These are phyloP conservation scores for Tylopilus balloui DNA, from an alignment of 768 basidiomycete genomes.

Conservation along the genomic window DNA sequence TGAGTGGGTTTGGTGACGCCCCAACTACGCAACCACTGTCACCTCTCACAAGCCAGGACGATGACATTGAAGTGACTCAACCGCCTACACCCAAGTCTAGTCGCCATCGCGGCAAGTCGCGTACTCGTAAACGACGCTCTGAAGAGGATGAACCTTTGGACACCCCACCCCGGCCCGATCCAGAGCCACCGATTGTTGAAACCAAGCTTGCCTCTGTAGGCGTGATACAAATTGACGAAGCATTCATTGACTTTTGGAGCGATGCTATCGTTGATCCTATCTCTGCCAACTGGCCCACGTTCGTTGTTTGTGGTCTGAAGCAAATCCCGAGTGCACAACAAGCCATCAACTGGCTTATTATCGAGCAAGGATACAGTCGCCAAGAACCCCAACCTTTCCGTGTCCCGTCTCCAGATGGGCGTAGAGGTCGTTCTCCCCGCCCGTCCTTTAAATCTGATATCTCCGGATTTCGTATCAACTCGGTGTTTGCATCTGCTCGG, in stretches of 20 bases:
- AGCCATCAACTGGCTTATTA: conserved; percentile 57
- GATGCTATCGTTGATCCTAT: conserved; percentile 71
- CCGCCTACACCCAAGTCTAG: conserved; percentile 38
- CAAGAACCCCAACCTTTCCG: conserved; percentile 34
- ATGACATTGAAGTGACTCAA: conserved; percentile 55
- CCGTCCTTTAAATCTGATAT: conserved; percentile 44
- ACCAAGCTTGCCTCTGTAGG: conserved; percentile 37
- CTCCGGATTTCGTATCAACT: conserved; percentile 33
- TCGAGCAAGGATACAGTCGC: conserved; percentile 56
- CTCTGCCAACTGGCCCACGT: conserved; percentile 59
- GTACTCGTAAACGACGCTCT: conserved; percentile 20
- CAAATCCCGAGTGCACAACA: conserved; percentile 18
- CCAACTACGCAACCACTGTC: conserved; percentile 39
- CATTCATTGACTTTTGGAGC: conserved; percentile 80
- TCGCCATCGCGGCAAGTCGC: conserved; percentile 31
- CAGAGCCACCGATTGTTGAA: conserved; percentile 23
- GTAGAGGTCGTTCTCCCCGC: conserved; percentile 36
- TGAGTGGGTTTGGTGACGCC: conserved; percentile 54
- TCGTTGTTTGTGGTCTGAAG: conserved; percentile 68
- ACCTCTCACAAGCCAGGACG: conserved; percentile 56
- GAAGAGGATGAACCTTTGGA: conserved; percentile 14
- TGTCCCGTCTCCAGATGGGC: conserved; percentile 24
- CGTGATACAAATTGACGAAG: conserved; percentile 66
- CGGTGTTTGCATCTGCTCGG: conserved; percentile 46
- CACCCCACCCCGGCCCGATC: conserved; percentile 15